Evolutionary conservation across 208 protist species (phyloP), one percentile per base, ranked within the genome.

Genomic region (Trypanosoma avium): DNA sequence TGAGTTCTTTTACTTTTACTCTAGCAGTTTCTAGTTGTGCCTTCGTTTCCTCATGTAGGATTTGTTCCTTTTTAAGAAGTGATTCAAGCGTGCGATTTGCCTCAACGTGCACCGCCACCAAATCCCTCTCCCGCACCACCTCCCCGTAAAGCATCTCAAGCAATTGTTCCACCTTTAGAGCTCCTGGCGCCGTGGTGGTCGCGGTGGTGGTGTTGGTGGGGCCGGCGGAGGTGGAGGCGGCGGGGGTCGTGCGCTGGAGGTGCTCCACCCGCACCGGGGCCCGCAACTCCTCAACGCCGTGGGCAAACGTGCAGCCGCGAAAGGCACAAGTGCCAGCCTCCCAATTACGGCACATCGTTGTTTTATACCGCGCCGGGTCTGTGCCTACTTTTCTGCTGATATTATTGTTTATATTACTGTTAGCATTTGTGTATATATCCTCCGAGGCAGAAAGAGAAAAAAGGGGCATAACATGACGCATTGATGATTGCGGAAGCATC

Each of bases 321-420:
- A 89, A 93, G 33, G 73, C 71, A 67, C 84, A 91, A 12, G 62
- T 74, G 3, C 85, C 85, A 9, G 68, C 78, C 61, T 84, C 77
- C 85, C 82, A 93, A 70, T 93, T 93, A 24, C 86, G 78, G 62
- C 86, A 93, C 48, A 95, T 92, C 17, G 75, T 88, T 12, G 85
- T 95, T 61, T 95, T 91, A 75, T 92, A 95, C 62, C 87, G 88
- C 52, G 79, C 84, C 0, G 82, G 84, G 55, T 90, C 81, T 1
- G 82, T 83, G n/a, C 84, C 82, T 3, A 75, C 52, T 32, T 79
- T 79, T 59, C 36, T 42, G 36, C 36, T 42, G 36, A 15, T 42
- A 42, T 15, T 9, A 15, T n/a, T 15, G 17, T 42, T 42, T 3
- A n/a, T 29, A 19, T 46, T 38, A 17, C 9, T 19, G 42, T 3